Base-by-base conservation (phyloP, 352 stramenopile species). In the Salisapilia sapeloensis region DNA sequence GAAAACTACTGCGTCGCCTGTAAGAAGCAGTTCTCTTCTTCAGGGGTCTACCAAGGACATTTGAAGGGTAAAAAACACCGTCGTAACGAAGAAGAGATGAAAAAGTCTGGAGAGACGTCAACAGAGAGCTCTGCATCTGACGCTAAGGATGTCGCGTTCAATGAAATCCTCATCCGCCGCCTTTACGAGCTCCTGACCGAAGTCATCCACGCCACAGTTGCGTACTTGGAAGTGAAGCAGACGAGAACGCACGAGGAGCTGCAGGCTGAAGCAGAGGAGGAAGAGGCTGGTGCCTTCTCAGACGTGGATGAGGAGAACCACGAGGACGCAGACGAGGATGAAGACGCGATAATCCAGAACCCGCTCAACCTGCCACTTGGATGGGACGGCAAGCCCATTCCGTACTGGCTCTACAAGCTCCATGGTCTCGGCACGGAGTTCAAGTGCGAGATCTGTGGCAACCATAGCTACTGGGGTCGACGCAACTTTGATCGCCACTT, bases 351-450 rank as follows among this genome's bases (percentile, higher is more conserved):
- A 21, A 92, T 98, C 48, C 82, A 92, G 35, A 99, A 99, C 55
- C 94, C 94, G 18, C 86, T 98, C 36, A 98, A 98, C 53, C 62
- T 99, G 17, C 94, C 94, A 14, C 70, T 99, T 18, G 95, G 93
- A 34, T 99, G 89, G 91, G 94, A 99, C 57, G 95, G 95, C 28
- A 99, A 99, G 46, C 95, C 95, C 11, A 99, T 99, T 47, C 94
- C 95, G 4, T 98, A 98, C 48, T 99, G 95, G 95, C 64, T 99
- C 35, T 99, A 98, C 76, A 99, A 99, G 65, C 64, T 99, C 19
- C 94, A 99, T 49, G 95, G 95, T 2, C 81, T 99, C 16, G 95
- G 96, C 43, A 81, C 97, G 29, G 95, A 97, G 65, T 99, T 87
- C 67, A 93, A 94, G 40, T 99, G 95, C 53, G 95, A 99, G 56